Evolutionary conservation across 1,284 basidiomycete species (phyloP), one percentile per base, ranked within the genome.

Genomic region (Xerocomus amazonicus): DNA sequence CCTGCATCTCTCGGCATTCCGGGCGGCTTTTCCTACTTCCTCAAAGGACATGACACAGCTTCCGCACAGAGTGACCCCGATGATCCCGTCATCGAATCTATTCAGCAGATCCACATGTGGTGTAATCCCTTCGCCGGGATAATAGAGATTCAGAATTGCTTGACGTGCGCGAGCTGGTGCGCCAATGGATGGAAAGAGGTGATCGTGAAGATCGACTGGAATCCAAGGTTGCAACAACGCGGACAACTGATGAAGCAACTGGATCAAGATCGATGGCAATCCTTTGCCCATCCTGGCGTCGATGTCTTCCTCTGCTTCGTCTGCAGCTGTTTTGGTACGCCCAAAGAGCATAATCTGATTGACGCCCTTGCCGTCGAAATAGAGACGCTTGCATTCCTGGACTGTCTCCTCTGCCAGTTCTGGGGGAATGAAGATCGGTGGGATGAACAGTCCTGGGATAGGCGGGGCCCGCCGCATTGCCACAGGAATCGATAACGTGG

Each of bases 281-380:
- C 78, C 75, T 43, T 69, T 64, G 7, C 67, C 55, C 48, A 59
- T 53, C 39, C 42, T 50, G 28, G 52, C 56, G 16, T 60, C 53
- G 3, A 35, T 26, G 27, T 55, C 48, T 10, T 59, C 47, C 52
- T 62, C 44, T 38, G 52, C 34, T n/a, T 41, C 47, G 10, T 52
- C 51, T 7, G 43, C 34, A 23, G 52, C 50, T 16, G 59, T 49
- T 37, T 60, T 33, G 59, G 65, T 70, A 37, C 80, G 77, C 44
- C 80, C 83, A 58, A 91, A 91, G 12, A 90, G 75, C 89, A 90
- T 90, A 48, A 87, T 75, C 62, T 90, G 87, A 59, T 90, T 87
- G 38, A 77, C 70, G 38, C 70, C 59, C 12, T 68, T 69, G 19
- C 64, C 63, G 6, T 62, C 61, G 60, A 90, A 89, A 62, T 84